These are phyloP conservation scores for Dothidotthia symphoricarpi DNA, from an alignment of 2,329 filamentous ascomycete species.

Conservation along the genomic window DNA sequence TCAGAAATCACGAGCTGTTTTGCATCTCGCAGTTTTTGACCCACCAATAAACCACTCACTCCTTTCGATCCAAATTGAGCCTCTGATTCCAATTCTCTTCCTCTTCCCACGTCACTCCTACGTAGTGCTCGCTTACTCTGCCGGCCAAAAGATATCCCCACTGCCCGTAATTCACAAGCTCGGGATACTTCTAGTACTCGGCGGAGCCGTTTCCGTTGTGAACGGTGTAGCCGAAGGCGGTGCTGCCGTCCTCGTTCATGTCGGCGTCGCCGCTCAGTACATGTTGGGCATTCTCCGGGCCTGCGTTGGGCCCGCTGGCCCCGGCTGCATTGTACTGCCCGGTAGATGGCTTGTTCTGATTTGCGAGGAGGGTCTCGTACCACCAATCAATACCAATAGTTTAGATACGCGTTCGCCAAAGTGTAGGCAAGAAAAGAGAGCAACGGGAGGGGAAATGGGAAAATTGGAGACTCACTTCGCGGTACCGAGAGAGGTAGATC, in stretches of 20 bases:
- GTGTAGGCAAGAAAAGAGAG: conserved; percentile 40
- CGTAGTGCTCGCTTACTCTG: too few relatives aligned
- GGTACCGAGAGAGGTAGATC: conserved; percentile 95
- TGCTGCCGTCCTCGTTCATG: conserved; percentile 43
- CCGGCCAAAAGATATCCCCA: too few relatives aligned
- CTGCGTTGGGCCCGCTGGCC: conserved; percentile 36
- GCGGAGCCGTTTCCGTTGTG: conserved; percentile 43
- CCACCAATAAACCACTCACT: too few relatives aligned
- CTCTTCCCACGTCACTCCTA: too few relatives aligned
- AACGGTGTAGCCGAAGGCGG: conserved; percentile 44
- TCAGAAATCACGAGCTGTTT: too few relatives aligned
- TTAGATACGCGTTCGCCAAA: conserved; percentile 47
- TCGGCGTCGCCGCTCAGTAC: conserved; percentile 47
- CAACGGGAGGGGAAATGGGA: conserved; percentile 22
- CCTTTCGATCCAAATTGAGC: too few relatives aligned
- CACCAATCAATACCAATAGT: conserved; percentile 53
- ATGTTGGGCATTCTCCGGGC: conserved; percentile 41
- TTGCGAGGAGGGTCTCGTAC: conserved; percentile 75
- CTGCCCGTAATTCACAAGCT: too few relatives aligned
- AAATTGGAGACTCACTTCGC: conserved; percentile 72
- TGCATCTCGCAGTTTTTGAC: too few relatives aligned
- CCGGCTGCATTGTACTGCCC: conserved; percentile 39
- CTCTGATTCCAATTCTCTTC: too few relatives aligned
- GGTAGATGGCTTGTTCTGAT: conserved; percentile 58
- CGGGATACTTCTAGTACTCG: conserved; percentile 33